Percentiles rank a stretch among this genome's conserved stretches.
Evolutionary conservation across 2,329 filamentous ascomycete genomes (phyloP).

Genomic region (Penicillium sp.): DNA sequence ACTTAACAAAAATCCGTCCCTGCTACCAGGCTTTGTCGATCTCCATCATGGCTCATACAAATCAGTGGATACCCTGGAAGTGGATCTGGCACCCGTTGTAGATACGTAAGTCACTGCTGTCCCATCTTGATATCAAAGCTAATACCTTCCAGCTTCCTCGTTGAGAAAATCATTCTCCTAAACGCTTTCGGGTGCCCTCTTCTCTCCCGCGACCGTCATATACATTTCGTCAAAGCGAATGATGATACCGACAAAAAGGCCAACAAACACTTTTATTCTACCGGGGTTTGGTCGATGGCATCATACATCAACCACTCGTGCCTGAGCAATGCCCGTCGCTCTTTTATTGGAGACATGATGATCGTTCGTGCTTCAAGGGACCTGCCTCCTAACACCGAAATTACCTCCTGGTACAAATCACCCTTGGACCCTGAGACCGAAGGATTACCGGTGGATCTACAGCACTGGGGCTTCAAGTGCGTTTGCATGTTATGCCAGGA

Average conservation of each 20-base stretch:
- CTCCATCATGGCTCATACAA: constrained; percentile 44
- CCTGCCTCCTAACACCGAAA: constrained; percentile 46
- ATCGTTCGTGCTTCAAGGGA: constrained; percentile 49
- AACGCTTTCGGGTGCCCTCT: constrained; percentile 46
- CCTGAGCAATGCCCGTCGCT: constrained; percentile 44
- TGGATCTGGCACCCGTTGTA: constrained; percentile 43
- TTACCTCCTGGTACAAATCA: constrained; percentile 43
- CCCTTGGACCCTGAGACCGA: constrained; percentile 12
- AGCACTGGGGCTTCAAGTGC: constrained; percentile 28
- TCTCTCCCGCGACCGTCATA: constrained; percentile 23
- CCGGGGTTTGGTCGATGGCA: constrained; percentile 49
- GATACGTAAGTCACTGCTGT: constrained; percentile 43
- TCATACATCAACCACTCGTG: constrained; percentile 56
- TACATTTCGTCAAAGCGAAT: constrained; percentile 1
- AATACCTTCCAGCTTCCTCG: constrained; percentile 42
- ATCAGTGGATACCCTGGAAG: constrained; percentile 19
- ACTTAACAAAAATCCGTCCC: constrained; percentile 42
- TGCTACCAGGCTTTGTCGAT: constrained; percentile 33
- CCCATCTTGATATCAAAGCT: background rate
- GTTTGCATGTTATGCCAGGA: constrained; percentile 26
- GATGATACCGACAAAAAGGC: background rate
- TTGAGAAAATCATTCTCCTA: constrained; percentile 42
- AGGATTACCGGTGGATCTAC: background rate
- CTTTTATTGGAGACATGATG: constrained; percentile 55
- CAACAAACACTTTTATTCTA: constrained; percentile 21